Evolutionary conservation across 352 stramenopile species (phyloP), one percentile per base, ranked within the genome.

Genomic region (Lagenidium giganteum): DNA sequence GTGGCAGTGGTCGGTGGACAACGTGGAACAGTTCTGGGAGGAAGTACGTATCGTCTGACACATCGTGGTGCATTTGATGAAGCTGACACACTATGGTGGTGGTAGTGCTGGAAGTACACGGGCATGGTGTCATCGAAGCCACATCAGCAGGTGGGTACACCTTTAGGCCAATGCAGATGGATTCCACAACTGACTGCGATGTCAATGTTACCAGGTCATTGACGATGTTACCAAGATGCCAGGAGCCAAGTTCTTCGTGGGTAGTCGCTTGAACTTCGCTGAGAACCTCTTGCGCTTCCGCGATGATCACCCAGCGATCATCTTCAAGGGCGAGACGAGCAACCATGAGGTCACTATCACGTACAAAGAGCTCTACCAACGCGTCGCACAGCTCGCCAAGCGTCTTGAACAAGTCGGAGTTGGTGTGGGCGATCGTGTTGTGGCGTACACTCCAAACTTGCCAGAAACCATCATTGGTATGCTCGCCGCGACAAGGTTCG

Each of bases 201-300:
- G 14, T 18, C 17, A 36, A 22, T 39, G 24, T 42, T 23, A 34
- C 9, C 30, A 72, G 48, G 69, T 77, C 29, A 52, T 86, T n/a
- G 63, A 83, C 36, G 55, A 88, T 40, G 56, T 63, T 17, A 57
- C 60, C 8, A 86, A 88, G 46, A 88, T 88, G 70, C 72, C 68
- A 20, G 60, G 53, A 20, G 72, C 76, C 43, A 86, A 83, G 61
- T 89, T 89, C 57, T 89, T 87, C 30, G 54, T 62, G 0, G 77
- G 71, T 14, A 60, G 58, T n/a, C 65, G 61, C 11, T 57, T 89
- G 36, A 87, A 89, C 57, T 87, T 89, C 56, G 73, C 77, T 1
- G 71, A 89, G 34, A 89, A 89, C 51, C 29, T 89, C 51, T 47
- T 89, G 27, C 71, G 73, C 49, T 87, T 82, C 51, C 70, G 74